Evolutionary conservation across 148 eudicot species (phyloP).

Genomic region (Amaranthus cruentus): DNA sequence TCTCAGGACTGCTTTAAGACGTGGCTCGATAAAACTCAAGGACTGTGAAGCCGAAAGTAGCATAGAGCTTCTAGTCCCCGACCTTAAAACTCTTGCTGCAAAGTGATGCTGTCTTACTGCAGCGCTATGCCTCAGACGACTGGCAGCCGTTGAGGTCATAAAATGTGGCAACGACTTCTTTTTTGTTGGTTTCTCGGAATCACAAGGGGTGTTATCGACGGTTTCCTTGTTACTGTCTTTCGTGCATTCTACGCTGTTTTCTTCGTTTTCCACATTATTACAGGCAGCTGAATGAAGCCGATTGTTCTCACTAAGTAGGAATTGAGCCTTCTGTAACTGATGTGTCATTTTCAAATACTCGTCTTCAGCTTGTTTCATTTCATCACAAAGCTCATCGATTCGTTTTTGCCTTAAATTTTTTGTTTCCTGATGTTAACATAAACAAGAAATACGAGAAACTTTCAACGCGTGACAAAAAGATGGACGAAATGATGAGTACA

Average conservation of each 20-base stretch:
- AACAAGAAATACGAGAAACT: not conserved
- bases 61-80: conserved; percentile 51
- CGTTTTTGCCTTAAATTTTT: conserved; percentile 42
- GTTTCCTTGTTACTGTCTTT: conserved; percentile 26
- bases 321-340: conserved; percentile 41
- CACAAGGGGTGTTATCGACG: conserved; percentile 24
- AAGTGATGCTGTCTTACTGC: conserved; percentile 35
- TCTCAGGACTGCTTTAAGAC: conserved; percentile 38
- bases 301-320: conserved; percentile 44
- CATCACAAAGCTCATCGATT: conserved; percentile 39
- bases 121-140: conserved; percentile 47
- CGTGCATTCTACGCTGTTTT: conserved; percentile 18
- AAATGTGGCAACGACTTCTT: conserved; percentile 54
- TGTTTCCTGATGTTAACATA: conserved; percentile 33
- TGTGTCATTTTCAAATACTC: conserved; percentile 30
- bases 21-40: conserved; percentile 46
- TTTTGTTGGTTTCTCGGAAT: conserved; percentile 29
- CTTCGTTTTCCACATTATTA: conserved; percentile 28
- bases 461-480: not conserved
- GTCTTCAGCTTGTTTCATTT: conserved; percentile 49
- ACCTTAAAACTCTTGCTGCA: conserved; percentile 40
- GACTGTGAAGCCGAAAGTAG: conserved; percentile 58
- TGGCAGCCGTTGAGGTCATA: conserved; percentile 58
- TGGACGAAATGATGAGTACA: not conserved
- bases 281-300: conserved; percentile 23